phyloP scores from a whole-genome alignment of 2,329 filamentous ascomycete species.

The Fusarium sp. region DNA sequence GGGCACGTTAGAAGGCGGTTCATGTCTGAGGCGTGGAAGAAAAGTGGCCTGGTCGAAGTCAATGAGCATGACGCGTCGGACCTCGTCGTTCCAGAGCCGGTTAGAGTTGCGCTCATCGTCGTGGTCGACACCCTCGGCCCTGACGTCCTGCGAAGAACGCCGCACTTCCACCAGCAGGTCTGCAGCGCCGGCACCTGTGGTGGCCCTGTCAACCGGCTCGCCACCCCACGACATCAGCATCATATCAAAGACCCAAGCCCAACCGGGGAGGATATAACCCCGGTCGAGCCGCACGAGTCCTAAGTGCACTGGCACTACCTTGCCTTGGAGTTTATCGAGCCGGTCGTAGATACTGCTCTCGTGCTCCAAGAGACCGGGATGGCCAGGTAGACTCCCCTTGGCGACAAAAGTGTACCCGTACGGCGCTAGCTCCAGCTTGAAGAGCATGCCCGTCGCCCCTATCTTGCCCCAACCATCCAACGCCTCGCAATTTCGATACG shows the following conservation, averaged over 20 bases:
- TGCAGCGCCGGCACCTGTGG: no score
- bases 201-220: neutral
- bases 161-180: neutral
- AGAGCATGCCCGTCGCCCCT: neutral
- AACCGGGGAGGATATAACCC: neutral
- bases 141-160: neutral
- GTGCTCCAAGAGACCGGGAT: neutral
- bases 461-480: neutral
- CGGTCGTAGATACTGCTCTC: neutral
- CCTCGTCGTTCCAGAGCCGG: neutral
- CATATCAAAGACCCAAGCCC: neutral
- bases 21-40: neutral
- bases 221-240: neutral
- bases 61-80: neutral
- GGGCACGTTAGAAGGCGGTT: neutral
- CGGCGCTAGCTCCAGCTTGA: neutral
- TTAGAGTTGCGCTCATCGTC: neutral
- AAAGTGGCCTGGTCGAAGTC: neutral
- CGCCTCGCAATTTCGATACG: conserved; percentile 20
- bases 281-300: neutral
- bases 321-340: neutral
- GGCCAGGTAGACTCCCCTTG: neutral
- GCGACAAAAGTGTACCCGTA: neutral
- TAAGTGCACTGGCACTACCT: neutral
- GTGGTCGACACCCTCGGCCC: neutral